Evolutionary conservation across 1,139 yeast genomes (phyloP).

Genomic region (Kurtzmaniella quercitrusa): DNA sequence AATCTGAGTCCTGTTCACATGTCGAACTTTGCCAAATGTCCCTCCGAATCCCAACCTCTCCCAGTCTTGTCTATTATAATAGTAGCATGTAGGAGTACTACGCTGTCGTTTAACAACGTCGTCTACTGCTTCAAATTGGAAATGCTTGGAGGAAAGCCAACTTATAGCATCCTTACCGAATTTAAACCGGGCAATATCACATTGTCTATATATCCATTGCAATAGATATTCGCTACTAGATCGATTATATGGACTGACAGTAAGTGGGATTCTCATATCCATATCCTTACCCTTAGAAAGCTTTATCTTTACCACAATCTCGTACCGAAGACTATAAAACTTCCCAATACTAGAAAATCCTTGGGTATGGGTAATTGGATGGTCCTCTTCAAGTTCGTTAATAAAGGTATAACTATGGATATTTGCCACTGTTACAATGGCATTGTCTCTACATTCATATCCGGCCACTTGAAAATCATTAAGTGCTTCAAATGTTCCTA

Average conservation of each 20-base stretch:
- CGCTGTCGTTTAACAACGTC: slow-evolving; percentile 17
- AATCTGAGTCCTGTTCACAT: neutral
- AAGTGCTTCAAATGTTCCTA: slow-evolving; percentile 2
- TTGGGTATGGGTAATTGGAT: slow-evolving; percentile 42
- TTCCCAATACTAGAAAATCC: slow-evolving; percentile 49
- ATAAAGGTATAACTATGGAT: slow-evolving; percentile 13
- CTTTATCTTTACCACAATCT: slow-evolving; percentile 45
- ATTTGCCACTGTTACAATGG: slow-evolving; percentile 10
- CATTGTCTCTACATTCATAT: neutral
- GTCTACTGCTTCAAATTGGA: slow-evolving; percentile 22
- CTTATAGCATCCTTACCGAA: slow-evolving; percentile 33
- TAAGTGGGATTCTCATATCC: slow-evolving; percentile 47
- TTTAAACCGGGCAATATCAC: slow-evolving; percentile 35
- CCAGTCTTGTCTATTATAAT: slow-evolving; percentile 32
- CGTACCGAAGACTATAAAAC: slow-evolving; percentile 51
- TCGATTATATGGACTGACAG: slow-evolving; percentile 51
- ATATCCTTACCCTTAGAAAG: slow-evolving; percentile 47
- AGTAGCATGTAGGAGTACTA: slow-evolving; percentile 28
- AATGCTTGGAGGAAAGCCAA: slow-evolving; percentile 13
- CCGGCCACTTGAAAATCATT: neutral
- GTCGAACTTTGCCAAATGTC: neutral
- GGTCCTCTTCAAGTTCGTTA: slow-evolving; percentile 32
- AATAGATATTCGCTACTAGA: slow-evolving; percentile 38
- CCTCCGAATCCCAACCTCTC: slow-evolving; percentile 33
- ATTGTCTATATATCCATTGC: slow-evolving; percentile 52